Evolutionary conservation across 2,329 filamentous ascomycete species (phyloP).

Genomic region (Fusarium sulawesiense): DNA sequence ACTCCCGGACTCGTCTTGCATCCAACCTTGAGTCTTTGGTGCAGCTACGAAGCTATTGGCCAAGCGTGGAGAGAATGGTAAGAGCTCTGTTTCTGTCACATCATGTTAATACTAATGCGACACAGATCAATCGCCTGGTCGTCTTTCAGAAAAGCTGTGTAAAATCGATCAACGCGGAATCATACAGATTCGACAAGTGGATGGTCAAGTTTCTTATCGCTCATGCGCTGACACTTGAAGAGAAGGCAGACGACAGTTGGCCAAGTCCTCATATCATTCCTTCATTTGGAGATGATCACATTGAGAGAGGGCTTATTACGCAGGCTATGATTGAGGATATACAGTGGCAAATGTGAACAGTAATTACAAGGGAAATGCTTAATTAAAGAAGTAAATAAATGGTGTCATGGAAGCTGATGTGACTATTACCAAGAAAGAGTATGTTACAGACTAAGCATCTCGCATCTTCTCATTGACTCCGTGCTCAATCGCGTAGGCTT

Average conservation of each 20-base stretch:
- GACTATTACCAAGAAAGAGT: rapidly evolving
- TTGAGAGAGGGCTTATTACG: conserved; percentile 38
- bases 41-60: conserved; percentile 49
- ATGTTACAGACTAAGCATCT: background rate
- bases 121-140: conserved; percentile 49
- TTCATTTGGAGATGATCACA: conserved; percentile 3
- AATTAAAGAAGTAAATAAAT: background rate
- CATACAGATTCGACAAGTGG: conserved; percentile 59
- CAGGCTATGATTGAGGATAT: conserved; percentile 41
- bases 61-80: conserved; percentile 51
- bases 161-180: conserved; percentile 42
- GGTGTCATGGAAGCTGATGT: background rate
- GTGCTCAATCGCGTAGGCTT: conserved; percentile 38
- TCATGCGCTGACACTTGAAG: conserved; percentile 48
- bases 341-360: conserved; percentile 7
- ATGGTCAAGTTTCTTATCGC: conserved; percentile 58
- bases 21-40: conserved; percentile 50
- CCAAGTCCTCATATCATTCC: background rate
- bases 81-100: rapidly evolving
- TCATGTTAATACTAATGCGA: background rate
- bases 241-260: conserved; percentile 47
- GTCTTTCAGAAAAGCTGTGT: conserved; percentile 51
- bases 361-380: background rate
- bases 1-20: conserved; percentile 42
- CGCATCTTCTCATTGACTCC: background rate